Percentiles rank a stretch among this genome's conserved stretches.
phyloP scores from a whole-genome alignment of 106 monocot species.

The Allium sativum region DNA sequence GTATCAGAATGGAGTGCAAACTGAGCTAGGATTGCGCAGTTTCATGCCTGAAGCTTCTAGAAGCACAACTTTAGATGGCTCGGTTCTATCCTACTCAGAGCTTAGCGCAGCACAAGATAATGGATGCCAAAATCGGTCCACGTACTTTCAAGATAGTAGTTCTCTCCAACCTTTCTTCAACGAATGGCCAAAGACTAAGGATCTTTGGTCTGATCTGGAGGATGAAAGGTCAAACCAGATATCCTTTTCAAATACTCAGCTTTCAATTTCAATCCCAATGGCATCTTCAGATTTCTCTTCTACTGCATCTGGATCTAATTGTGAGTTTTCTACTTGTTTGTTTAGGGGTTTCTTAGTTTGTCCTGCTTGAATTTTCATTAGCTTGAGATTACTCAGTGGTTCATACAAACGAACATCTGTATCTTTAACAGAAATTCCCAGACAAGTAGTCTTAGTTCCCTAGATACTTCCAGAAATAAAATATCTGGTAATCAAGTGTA shows the following conservation, averaged over 20 bases:
- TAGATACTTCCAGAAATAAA: too few species aligned
- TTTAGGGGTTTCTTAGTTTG: too few species aligned
- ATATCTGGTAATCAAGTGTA: too few species aligned
- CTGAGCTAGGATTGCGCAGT: conserved; percentile 27
- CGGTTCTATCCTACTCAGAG: conserved; percentile 19
- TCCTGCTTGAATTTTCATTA: too few species aligned
- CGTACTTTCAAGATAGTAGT: conserved; percentile 25
- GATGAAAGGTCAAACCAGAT: conserved; percentile 32
- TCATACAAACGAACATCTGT: too few species aligned
- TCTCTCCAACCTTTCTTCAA: conserved; percentile 43
- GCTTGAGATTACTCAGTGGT: too few species aligned
- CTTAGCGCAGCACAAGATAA: background rate
- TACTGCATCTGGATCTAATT: conserved; percentile 21
- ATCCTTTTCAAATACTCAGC: conserved; percentile 46
- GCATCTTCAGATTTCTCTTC: conserved; percentile 39
- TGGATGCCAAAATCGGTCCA: conserved; percentile 5
- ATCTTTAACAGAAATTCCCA: too few species aligned
- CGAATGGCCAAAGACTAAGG: conserved; percentile 41
- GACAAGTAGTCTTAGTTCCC: too few species aligned
- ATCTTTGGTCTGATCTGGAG: conserved; percentile 38
- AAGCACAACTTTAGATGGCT: conserved; percentile 8
- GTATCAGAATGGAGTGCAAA: conserved; percentile 23
- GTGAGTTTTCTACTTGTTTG: background rate
- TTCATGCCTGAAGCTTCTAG: conserved; percentile 43
- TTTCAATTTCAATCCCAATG: conserved; percentile 65